Evolutionary conservation across 164 flowering plant species (phyloP).

Genomic region (Platanus orientalis): DNA sequence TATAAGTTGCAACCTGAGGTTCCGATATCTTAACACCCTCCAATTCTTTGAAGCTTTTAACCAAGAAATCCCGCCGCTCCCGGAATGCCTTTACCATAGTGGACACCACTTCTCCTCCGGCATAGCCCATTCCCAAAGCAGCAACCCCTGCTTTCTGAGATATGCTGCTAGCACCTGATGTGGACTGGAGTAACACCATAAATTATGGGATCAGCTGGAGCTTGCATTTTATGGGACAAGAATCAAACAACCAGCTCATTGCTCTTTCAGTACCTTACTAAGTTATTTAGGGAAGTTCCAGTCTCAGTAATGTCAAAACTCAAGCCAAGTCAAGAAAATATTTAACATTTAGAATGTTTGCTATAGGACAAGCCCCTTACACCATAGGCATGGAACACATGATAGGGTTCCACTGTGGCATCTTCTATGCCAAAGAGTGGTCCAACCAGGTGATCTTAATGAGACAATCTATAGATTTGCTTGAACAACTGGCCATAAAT

Average conservation of each 20-base stretch:
- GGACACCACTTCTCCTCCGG: conserved; percentile 85
- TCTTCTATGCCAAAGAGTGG: neutral
- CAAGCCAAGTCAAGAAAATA: neutral
- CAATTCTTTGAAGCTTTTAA: conserved; percentile 62
- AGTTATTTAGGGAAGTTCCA: neutral
- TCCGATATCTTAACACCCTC: conserved; percentile 80
- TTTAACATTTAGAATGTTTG: too few species aligned
- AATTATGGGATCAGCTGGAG: conserved; percentile 2
- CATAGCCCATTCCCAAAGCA: conserved; percentile 84
- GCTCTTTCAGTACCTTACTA: neutral
- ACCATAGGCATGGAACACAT: too few species aligned
- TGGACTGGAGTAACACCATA: conserved; percentile 41
- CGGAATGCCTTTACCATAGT: conserved; percentile 83
- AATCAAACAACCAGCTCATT: neutral
- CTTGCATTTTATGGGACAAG: neutral
- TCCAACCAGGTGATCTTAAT: neutral
- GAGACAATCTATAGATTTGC: neutral
- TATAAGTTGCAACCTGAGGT: conserved; percentile 61
- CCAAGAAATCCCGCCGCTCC: conserved; percentile 81
- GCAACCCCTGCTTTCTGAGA: conserved; percentile 96
- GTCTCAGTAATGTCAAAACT: neutral
- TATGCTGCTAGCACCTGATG: conserved; percentile 97
- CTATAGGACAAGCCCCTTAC: too few species aligned
- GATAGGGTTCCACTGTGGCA: neutral
- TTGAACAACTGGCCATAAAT: neutral